Base-by-base conservation (phyloP, 2,329 filamentous ascomycete genomes). In the Verticillium zaregamsianum region DNA sequence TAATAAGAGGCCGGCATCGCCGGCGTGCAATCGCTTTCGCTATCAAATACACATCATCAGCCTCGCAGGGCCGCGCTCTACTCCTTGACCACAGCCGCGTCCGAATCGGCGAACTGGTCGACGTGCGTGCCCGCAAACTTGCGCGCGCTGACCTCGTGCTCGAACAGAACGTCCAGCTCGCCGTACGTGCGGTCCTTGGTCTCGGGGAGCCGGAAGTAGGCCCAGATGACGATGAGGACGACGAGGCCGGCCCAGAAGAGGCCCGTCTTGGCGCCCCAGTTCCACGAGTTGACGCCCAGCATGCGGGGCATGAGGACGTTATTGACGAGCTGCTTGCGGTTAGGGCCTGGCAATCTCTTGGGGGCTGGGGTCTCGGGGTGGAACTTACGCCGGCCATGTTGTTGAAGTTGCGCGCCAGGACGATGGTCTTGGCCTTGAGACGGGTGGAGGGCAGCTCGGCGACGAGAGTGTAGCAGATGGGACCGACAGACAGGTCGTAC, bases 161-260 rank as follows among this genome's bases (percentile, higher is more conserved):
- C 91, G 69, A 97, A 97, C 57, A 97, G 80, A 56, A 96, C 70
- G 73, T 97, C 92, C 61, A 97, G 79, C 75, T 97, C 93, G 6
- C 91, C 93, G 71, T 94, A 97, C 25, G 58, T 59, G 40, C 78
- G 71, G 8, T 76, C 82, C 60, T 79, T 82, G 0, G 84, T 83
- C 67, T 87, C 85, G 3, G 83, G 82, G 2, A 85, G 71, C 58
- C 80, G 79, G 66, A 78, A 79, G 65, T 74, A 83, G 0, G 82
- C 80, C 77, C 84, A 86, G 0, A 78, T 62, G 0, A 79, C 71
- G 20, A 79, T 81, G 2, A 80, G 33, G 5, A 84, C 69, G 66
- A 82, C 82, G 20, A 80, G 77, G 0, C 77, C 79, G 1, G 75
- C 78, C 79, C 79, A 81, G 67, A 81, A 79, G 61, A 76, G 80